phyloP scores from a whole-genome alignment of 257 asterid species.

The Nicotiana undulata region DNA sequence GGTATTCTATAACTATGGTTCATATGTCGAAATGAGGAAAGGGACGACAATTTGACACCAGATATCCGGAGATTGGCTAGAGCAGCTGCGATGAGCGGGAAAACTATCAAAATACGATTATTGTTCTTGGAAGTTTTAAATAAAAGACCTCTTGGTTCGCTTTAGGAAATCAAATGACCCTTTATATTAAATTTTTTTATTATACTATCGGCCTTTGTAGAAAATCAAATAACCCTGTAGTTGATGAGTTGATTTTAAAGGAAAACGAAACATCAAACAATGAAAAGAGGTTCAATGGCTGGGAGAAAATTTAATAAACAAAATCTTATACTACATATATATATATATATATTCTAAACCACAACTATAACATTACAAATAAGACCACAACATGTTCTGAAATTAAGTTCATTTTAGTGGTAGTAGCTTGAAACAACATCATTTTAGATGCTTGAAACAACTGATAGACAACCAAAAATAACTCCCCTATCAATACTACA shows the following conservation, averaged over 20 bases:
- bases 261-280: neutral
- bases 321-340: neutral
- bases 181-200: neutral
- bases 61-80: no score
- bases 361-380: constrained; percentile 16
- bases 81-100: no score
- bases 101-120: no score
- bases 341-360: constrained; percentile 6
- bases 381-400: neutral
- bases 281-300: neutral
- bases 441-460: neutral
- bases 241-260: neutral
- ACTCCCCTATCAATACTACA: neutral
- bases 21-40: no score
- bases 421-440: neutral
- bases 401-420: constrained; percentile 6
- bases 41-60: no score
- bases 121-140: no score
- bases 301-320: neutral
- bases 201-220: no score
- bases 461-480: neutral
- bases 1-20: no score
- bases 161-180: no score
- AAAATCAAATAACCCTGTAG: neutral
- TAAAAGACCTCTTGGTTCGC: no score